Evolutionary conservation across 176 grass and related monocot species (phyloP), one percentile per base, ranked within the genome.

Genomic region (Raddia distichophylla): DNA sequence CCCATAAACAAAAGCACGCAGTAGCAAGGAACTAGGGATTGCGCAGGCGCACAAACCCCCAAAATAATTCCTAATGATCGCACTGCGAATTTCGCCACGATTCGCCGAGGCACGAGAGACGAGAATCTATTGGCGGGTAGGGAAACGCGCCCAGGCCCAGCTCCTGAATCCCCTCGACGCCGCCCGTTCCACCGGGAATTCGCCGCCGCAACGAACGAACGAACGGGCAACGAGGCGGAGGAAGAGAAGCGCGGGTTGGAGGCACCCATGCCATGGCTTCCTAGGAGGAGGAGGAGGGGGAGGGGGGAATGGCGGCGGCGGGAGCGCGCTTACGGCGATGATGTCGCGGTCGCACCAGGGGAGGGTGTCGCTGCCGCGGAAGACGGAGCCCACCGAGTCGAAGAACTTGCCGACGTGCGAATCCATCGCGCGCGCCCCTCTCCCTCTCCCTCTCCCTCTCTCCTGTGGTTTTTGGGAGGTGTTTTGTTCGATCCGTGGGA

Each of bases 301-400:
- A 81, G 44, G 80, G 59, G 64, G 55, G 42, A 35, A 47, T 17
- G 47, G 42, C 0, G 53, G 34, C 15, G 22, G 18, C 1, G 42
- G 10, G 45, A 33, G 63, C 27, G 33, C 6, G 72, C 90, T 93
- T 84, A 96, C 90, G 50, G 90, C 82, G 83, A 96, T 96, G 74
- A 96, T 78, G 60, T 93, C 90, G 70, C 70, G 88, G 66, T 96
- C 90, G 85, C 93, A 96, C 75, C 86, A 90, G 64, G 90, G 93
- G 17, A 96, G 85, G 85, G 72, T 81, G 65, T 90, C 93, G 61
- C 80, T 11, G 69, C 93, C 88, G 74, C 76, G 84, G 90, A 96
- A 95, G 69, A 95, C 48, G 20, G 93, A 92, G n/a, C 90, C 88
- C 60, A 96, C 88, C 15, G 93, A 89, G 72, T 91, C 88, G 42